These are phyloP conservation scores for Clathrospora elynae DNA, from an alignment of 2,329 filamentous ascomycete genomes.

Conservation along the genomic window DNA sequence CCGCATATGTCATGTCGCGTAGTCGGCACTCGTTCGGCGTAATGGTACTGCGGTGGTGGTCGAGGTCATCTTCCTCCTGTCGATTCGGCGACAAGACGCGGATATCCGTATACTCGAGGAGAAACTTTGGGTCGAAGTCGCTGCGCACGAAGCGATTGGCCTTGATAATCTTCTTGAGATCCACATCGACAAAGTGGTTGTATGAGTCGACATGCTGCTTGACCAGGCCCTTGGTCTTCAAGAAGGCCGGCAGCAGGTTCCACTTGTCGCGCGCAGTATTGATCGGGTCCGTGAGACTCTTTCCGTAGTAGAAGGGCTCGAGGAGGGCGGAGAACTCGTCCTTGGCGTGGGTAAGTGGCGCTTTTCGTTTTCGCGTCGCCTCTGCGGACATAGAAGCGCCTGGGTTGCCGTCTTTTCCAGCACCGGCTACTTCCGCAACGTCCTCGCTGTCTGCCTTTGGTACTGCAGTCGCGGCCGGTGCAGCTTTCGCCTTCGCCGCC, in stretches of 20 bases:
- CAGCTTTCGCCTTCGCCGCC: constrained; percentile 33
- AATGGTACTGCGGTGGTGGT: constrained; percentile 58
- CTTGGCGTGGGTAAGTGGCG: constrained; percentile 41
- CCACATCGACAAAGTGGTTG: constrained; percentile 96
- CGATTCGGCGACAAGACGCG: constrained; percentile 82
- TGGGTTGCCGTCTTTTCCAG: constrained; percentile 21
- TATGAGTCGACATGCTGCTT: constrained; percentile 99
- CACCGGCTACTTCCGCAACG: constrained; percentile 17
- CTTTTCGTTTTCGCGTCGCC: constrained; percentile 35
- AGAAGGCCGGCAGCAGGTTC: constrained; percentile 93
- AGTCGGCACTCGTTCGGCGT: constrained; percentile 96
- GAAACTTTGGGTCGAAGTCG: constrained; percentile 91
- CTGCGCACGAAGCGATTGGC: constrained; percentile 87
- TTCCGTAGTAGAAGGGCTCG: constrained; percentile 72
- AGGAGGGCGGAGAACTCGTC: constrained; percentile 67
- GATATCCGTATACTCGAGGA: constrained; percentile 89
- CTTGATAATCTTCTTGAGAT: constrained; percentile 94
- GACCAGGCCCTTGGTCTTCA: constrained; percentile 95
- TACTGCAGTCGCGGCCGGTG: constrained; percentile 18
- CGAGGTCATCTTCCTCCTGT: constrained; percentile 71
- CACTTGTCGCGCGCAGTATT: constrained; percentile 85
- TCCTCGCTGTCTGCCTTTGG: constrained; percentile 17
- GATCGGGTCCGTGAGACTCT: constrained; percentile 70
- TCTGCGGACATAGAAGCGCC: constrained; percentile 30
- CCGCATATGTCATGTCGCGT: constrained; percentile 96